These are phyloP conservation scores for Colletotrichum sp. DNA, from an alignment of 2,329 filamentous ascomycete genomes.

Conservation along the genomic window DNA sequence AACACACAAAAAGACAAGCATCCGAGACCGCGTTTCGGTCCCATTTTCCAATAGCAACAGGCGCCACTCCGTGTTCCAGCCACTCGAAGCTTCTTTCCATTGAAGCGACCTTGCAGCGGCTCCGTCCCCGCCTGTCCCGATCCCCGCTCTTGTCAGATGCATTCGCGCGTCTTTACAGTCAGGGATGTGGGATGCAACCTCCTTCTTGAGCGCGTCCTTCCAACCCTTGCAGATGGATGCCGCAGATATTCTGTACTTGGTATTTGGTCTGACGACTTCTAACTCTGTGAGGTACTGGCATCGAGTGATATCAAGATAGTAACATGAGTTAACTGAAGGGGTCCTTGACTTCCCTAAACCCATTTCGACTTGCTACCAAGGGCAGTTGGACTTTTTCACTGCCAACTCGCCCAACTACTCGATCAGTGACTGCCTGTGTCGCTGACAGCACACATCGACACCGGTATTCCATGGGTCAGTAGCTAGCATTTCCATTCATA, in stretches of 20 bases:
- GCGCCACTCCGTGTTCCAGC: neutral
- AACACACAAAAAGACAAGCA: neutral
- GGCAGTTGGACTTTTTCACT: neutral
- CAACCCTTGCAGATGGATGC: neutral
- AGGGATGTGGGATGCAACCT: constrained; percentile 10
- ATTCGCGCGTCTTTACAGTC: neutral
- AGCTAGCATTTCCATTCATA: neutral
- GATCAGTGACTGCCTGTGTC: neutral
- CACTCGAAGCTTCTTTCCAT: neutral
- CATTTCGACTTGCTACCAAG: neutral
- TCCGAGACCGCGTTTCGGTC: neutral
- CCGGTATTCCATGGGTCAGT: neutral
- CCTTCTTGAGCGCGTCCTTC: neutral
- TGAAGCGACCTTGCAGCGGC: constrained; percentile 1
- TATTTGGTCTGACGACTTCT: neutral
- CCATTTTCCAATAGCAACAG: neutral
- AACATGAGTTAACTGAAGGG: neutral
- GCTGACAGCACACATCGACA: neutral
- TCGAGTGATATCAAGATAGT: neutral
- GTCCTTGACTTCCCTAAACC: neutral
- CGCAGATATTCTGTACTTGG: neutral
- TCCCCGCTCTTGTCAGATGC: neutral
- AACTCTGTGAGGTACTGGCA: neutral
- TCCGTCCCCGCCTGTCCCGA: neutral
- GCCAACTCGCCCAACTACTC: neutral